Percentiles rank a stretch among this genome's conserved stretches.
These are phyloP conservation scores for Fraxinus sp. DNA, from an alignment of 305 asterid species.

Conservation along the genomic window DNA sequence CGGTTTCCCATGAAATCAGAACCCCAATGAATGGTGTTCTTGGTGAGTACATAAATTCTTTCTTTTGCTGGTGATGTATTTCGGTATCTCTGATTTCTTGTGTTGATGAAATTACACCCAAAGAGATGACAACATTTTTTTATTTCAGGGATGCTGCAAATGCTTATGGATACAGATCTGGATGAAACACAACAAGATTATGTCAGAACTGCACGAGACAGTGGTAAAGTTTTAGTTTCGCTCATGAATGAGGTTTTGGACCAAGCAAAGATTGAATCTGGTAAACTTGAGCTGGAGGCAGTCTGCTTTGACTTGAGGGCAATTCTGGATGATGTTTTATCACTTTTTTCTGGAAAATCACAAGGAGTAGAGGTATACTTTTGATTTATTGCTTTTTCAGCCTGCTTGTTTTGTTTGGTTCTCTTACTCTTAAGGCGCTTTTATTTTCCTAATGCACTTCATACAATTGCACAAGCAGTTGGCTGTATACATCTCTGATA, in stretches of 20 bases:
- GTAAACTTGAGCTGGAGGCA: conserved; percentile 97
- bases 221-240: conserved; percentile 96
- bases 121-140: neutral
- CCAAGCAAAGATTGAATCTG: conserved; percentile 96
- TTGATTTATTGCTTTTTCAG: conserved; percentile 11
- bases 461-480: conserved; percentile 49
- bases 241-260: conserved; percentile 94
- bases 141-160: conserved; percentile 83
- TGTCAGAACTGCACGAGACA: conserved; percentile 93
- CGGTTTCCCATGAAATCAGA: conserved; percentile 96
- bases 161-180: conserved; percentile 91
- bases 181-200: conserved; percentile 97
- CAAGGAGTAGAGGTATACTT: conserved; percentile 82
- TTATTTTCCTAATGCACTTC: conserved; percentile 16
- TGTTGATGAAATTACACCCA: neutral
- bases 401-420: neutral
- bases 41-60: conserved; percentile 48
- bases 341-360: conserved; percentile 85
- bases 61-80: conserved; percentile 13
- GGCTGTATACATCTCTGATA: conserved; percentile 83
- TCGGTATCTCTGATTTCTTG: neutral
- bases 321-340: conserved; percentile 81
- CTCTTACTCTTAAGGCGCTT: neutral
- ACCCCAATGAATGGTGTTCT: conserved; percentile 98
- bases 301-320: conserved; percentile 81